Evolutionary conservation across 2,329 filamentous ascomycete species (phyloP).

Genomic region (Arthrobotrys pseudoclavata): DNA sequence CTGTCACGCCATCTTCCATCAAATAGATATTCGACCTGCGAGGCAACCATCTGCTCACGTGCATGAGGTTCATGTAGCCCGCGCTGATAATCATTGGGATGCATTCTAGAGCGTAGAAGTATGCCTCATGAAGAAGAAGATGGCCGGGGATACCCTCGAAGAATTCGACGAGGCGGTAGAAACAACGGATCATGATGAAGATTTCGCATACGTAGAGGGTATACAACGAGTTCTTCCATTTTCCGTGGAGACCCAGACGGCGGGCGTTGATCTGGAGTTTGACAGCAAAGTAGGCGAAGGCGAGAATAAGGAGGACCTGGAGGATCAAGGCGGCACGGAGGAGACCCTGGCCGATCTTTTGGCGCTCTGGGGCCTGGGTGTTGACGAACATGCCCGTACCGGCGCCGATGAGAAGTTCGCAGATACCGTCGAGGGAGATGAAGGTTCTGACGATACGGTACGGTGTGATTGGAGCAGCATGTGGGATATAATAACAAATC

Average conservation of each 20-base stretch:
- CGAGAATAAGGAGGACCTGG: conserved; percentile 50
- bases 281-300: conserved; percentile 51
- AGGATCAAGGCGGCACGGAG: conserved; percentile 54
- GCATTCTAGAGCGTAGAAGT: conserved; percentile 56
- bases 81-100: conserved; percentile 51
- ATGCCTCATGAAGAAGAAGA: conserved; percentile 46
- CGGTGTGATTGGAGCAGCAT: conserved; percentile 52
- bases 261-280: conserved; percentile 50
- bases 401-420: conserved; percentile 51
- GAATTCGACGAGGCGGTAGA: conserved; percentile 58
- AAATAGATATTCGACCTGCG: conserved; percentile 46
- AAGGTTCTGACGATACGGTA: conserved; percentile 55
- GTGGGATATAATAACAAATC: conserved; percentile 56
- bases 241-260: conserved; percentile 28
- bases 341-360: conserved; percentile 53
- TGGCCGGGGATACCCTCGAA: conserved; percentile 44
- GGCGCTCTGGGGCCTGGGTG: conserved; percentile 38
- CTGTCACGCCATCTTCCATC: conserved; percentile 52
- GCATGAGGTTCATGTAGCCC: conserved; percentile 47
- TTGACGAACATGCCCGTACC: conserved; percentile 58
- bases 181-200: conserved; percentile 51
- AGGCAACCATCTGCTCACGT: conserved; percentile 48
- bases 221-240: conserved; percentile 51
- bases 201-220: conserved; percentile 51
- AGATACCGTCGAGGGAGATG: conserved; percentile 57